phyloP scores from a whole-genome alignment of 2,329 filamentous ascomycete species.

The Aspergillus nomiae region DNA sequence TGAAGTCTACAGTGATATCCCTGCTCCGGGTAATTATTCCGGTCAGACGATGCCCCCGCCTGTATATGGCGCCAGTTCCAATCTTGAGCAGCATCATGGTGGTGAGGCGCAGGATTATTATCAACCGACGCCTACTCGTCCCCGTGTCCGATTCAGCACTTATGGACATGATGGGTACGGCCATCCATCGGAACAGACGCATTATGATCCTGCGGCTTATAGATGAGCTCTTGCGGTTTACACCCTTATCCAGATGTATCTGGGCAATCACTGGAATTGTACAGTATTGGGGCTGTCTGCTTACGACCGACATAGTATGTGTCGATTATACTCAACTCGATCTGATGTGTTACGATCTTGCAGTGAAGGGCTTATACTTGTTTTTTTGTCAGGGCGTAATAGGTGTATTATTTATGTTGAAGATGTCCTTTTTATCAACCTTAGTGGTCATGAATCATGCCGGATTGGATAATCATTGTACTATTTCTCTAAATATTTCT shows the following conservation, averaged over 20 bases:
- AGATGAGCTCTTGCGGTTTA: slow-evolving; percentile 23
- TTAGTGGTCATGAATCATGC: neutral
- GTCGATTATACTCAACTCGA: neutral
- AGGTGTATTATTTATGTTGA: slow-evolving; percentile 14
- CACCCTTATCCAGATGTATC: neutral
- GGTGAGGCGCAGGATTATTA: slow-evolving; percentile 32
- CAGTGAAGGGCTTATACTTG: slow-evolving; percentile 2
- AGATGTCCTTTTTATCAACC: neutral
- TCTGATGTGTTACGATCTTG: slow-evolving; percentile 17
- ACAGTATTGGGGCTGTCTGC: neutral
- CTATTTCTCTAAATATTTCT: neutral
- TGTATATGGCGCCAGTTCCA: slow-evolving; percentile 5
- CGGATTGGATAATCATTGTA: neutral
- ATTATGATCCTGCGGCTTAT: slow-evolving; percentile 38
- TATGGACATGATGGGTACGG: slow-evolving; percentile 28
- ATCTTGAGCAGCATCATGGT: slow-evolving; percentile 25
- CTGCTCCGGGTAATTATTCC: slow-evolving; percentile 5
- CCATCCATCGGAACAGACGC: slow-evolving; percentile 33
- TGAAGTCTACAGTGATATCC: slow-evolving; percentile 7
- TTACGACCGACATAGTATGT: neutral
- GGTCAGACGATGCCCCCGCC: slow-evolving; percentile 6
- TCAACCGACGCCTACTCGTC: slow-evolving; percentile 25
- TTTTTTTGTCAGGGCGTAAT: slow-evolving; percentile 9
- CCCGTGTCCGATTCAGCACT: slow-evolving; percentile 24
- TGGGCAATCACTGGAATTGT: neutral